Percentiles rank a stretch among this genome's conserved stretches.
phyloP scores from a whole-genome alignment of 371 early-diverging fungal species.

The Amoeboaphelidium occidentale region DNA sequence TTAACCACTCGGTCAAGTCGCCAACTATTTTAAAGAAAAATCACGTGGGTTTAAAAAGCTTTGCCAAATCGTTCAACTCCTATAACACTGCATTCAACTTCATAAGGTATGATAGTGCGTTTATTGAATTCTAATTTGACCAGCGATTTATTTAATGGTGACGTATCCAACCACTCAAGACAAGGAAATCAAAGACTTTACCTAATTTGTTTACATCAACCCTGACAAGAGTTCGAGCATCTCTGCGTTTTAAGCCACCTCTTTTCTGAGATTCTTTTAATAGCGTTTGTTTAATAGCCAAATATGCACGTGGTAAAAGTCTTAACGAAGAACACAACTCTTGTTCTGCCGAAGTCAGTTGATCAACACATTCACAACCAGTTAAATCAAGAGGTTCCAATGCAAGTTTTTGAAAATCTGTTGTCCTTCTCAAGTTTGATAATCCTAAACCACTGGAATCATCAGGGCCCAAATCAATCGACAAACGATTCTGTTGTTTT shows the following conservation, averaged over 20 bases:
- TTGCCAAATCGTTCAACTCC: no score
- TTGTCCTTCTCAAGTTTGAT: slow-evolving; percentile 8
- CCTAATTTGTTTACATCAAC: slow-evolving; percentile 69
- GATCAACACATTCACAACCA: slow-evolving; percentile 56
- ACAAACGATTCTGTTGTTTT: slow-evolving; percentile 5
- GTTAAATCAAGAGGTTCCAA: slow-evolving; percentile 35
- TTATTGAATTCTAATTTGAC: no score
- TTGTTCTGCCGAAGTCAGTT: slow-evolving; percentile 51
- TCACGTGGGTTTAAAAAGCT: no score
- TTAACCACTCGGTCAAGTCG: no score
- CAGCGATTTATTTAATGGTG: no score
- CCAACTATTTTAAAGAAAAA: no score
- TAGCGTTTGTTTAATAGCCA: slow-evolving; percentile 67
- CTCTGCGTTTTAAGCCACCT: slow-evolving; percentile 41
- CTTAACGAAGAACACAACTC: slow-evolving; percentile 52
- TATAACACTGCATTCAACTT: no score
- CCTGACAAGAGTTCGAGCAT: slow-evolving; percentile 50
- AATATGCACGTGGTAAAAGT: slow-evolving; percentile 57
- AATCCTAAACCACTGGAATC: slow-evolving; percentile 11
- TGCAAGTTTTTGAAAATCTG: not conserved
- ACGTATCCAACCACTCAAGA: slow-evolving; percentile 61
- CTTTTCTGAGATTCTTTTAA: slow-evolving; percentile 47
- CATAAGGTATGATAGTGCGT: no score
- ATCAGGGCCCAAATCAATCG: slow-evolving; percentile 9
- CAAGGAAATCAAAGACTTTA: slow-evolving; percentile 66